Evolutionary conservation across 129 eudicot genomes (phyloP).

Genomic region (Deinandra increscens): DNA sequence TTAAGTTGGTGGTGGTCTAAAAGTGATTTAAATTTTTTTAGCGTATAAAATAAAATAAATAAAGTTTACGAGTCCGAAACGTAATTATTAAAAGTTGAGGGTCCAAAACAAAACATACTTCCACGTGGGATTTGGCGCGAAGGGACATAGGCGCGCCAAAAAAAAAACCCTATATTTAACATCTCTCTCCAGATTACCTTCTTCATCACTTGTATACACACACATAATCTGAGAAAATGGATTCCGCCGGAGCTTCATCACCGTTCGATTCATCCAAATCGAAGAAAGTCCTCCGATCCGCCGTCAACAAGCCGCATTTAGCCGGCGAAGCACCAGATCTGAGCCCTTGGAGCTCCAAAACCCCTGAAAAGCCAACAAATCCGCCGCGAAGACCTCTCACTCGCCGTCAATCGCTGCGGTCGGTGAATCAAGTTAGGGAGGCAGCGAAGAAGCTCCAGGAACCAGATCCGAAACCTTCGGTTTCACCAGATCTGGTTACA

Average conservation of each 20-base stretch:
- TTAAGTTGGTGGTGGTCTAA: neutral
- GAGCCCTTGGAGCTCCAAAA: conserved; percentile 48
- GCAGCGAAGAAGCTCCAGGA: conserved; percentile 26
- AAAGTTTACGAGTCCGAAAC: neutral
- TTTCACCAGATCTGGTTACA: conserved; percentile 32
- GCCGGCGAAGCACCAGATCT: conserved; percentile 30
- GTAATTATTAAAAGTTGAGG: neutral
- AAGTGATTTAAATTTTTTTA: neutral
- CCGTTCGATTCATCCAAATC: conserved; percentile 42
- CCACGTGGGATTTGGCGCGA: conserved; percentile 56
- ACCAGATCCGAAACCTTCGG: conserved; percentile 20
- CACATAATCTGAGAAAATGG: neutral
- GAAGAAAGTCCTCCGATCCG: conserved; percentile 38
- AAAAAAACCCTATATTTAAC: conserved; percentile 33
- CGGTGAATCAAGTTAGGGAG: conserved; percentile 39
- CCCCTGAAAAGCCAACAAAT: conserved; percentile 51
- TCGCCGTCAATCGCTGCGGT: conserved; percentile 34
- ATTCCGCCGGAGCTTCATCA: conserved; percentile 24
- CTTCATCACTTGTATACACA: conserved; percentile 15
- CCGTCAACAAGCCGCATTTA: conserved; percentile 27
- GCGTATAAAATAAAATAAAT: neutral
- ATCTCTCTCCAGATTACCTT: neutral
- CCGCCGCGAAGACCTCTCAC: conserved; percentile 47
- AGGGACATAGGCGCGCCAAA: conserved; percentile 56
- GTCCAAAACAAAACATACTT: conserved; percentile 12